Base-by-base conservation (phyloP, 2,329 filamentous ascomycete genomes). In the Sporothrix mexicana region DNA sequence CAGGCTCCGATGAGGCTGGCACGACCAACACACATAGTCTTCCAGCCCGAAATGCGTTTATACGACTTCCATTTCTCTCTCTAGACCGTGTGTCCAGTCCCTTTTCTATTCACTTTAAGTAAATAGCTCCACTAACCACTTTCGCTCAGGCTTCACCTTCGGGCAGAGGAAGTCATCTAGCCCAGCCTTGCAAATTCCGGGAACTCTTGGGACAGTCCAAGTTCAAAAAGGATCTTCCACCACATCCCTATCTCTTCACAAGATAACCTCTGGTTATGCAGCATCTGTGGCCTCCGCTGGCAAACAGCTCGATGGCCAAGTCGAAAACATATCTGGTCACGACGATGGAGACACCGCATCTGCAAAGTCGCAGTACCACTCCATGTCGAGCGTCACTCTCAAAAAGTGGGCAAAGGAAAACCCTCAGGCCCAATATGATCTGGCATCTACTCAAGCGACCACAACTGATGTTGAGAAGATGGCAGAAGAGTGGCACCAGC, bases 401-500 rank as follows among this genome's bases (percentile, higher is more conserved):
- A 30, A 15, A 68, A 20, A 13, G 3, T 53, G 66, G 17, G 15
- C 23, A 41, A 51, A 53, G 9, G 47, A 68, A 10, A 36, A 13
- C 6, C n/a, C 45, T 5, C 8, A 25, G 7, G 6, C 23, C 17
- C 57, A 43, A 15, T 45, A 25, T 36, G 17, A 43, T 9, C 36
- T 20, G 30, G 12, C 10, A 10, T 45, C 61, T 2, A 6, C 61
- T 25, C 41, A 6, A 17, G 41, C 61, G 20, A 45, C 61, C 5
- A 25, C 61, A 66, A 47, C 30, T 25, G 67, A 73, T 10, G n/a
- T 73, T 13, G 59, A 67, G 6, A 41, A 23, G 57, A 61, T 73
- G 72, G 62, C 72, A 12, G 53, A 67, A 7, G 69, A 68, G 8
- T 71, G 72, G 72, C 72, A 68, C 36, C 41, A 23, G 6, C 72